phyloP scores from a whole-genome alignment of 345 rosid genomes.

The Luvunga scandens region DNA sequence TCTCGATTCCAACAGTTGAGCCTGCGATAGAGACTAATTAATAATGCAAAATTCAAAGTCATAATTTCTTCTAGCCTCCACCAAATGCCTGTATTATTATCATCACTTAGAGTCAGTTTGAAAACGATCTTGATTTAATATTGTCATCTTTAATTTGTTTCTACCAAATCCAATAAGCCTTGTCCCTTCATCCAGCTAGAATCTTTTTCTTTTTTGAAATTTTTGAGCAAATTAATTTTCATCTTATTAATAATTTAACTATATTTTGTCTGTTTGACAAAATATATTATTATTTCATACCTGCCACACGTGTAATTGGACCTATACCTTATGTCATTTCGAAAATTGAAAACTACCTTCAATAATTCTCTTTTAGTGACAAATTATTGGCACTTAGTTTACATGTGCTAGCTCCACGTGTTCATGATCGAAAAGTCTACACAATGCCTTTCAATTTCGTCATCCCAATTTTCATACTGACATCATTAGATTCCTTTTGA shows the following conservation, averaged over 20 bases:
- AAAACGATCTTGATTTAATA: background rate
- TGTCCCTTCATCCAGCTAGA: slow-evolving; percentile 8
- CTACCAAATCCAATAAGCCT: slow-evolving; percentile 22
- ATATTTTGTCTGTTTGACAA: background rate
- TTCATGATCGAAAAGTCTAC: background rate
- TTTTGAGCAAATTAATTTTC: slow-evolving; percentile 5
- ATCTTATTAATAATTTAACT: background rate
- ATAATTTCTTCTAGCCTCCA: slow-evolving; percentile 8
- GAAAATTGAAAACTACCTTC: background rate
- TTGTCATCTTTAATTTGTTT: background rate
- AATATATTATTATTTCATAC: background rate
- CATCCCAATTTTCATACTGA: background rate
- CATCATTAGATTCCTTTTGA: background rate
- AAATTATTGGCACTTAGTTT: background rate
- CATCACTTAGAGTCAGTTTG: background rate
- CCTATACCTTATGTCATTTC: background rate
- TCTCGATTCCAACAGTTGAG: slow-evolving; percentile 25
- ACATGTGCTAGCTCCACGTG: background rate
- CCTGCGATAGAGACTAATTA: slow-evolving; percentile 23
- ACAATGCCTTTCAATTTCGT: background rate
- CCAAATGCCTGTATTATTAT: slow-evolving; percentile 17
- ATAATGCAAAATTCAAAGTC: slow-evolving; percentile 11
- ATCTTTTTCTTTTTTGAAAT: too few relatives aligned
- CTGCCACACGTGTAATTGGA: background rate
- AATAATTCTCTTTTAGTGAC: background rate